Percentiles rank a stretch among this genome's conserved stretches.
Conservation (phyloP, 257 asterid species). For the Oldenlandia corymbosa region DNA sequence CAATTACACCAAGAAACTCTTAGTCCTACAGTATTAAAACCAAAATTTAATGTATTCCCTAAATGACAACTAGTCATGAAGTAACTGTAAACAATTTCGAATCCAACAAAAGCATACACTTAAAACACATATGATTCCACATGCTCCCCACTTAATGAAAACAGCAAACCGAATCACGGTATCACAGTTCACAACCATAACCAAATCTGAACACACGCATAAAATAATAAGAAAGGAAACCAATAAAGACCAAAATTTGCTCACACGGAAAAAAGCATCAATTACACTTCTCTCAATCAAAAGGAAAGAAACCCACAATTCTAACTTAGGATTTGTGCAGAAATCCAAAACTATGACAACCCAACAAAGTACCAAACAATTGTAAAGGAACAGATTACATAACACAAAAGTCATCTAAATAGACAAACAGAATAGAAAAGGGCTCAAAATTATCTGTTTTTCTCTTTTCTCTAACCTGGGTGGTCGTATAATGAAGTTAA, state of each 20-base stretch:
- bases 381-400: background rate
- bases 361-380: background rate
- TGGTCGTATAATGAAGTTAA: slow-evolving; percentile 92
- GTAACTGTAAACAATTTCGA: background rate
- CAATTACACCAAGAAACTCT: background rate
- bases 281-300: slow-evolving; percentile 9
- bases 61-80: background rate
- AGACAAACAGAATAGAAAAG: background rate
- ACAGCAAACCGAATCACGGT: background rate
- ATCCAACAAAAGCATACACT: background rate
- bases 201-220: slow-evolving; percentile 12
- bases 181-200: background rate
- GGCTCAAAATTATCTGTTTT: background rate
- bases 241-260: slow-evolving; percentile 10
- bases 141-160: background rate
- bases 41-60: background rate
- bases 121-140: background rate
- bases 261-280: background rate
- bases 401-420: background rate
- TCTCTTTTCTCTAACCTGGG: slow-evolving; percentile 59
- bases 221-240: background rate
- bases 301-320: slow-evolving; percentile 18
- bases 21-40: background rate
- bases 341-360: slow-evolving; percentile 20
- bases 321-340: slow-evolving; percentile 24